Conservation (phyloP, 2,329 filamentous ascomycete species). For the Talaromyces atroroseus region DNA sequence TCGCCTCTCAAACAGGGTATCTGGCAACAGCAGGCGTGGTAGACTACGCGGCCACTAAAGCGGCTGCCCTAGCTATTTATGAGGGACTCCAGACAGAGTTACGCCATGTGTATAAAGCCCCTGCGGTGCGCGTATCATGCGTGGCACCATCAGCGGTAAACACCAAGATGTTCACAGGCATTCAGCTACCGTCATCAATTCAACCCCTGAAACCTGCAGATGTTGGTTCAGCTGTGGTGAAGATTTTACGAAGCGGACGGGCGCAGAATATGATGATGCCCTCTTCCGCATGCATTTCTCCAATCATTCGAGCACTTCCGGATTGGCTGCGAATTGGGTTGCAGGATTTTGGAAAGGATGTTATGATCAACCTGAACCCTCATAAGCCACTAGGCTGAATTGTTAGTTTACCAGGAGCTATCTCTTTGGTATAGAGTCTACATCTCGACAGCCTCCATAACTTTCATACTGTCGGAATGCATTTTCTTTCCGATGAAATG, state of each 20-base stretch:
- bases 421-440: too few species aligned
- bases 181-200: slow-evolving; percentile 1
- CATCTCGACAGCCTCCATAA: too few species aligned
- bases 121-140: slow-evolving; percentile 47
- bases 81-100: slow-evolving; percentile 59
- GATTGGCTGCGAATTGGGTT: slow-evolving; percentile 6
- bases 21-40: slow-evolving; percentile 57
- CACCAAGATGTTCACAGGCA: slow-evolving; percentile 6
- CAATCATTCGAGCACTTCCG: slow-evolving; percentile 1
- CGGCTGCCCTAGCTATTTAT: slow-evolving; percentile 62
- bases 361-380: slow-evolving; percentile 2
- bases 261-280: slow-evolving; percentile 9
- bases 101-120: slow-evolving; percentile 55
- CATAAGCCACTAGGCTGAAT: slow-evolving; percentile 1
- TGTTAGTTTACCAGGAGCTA: too few species aligned
- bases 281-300: background rate
- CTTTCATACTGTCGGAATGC: too few species aligned
- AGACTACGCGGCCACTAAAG: slow-evolving; percentile 64
- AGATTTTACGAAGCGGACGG: slow-evolving; percentile 2
- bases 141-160: slow-evolving; percentile 1
- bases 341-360: slow-evolving; percentile 8
- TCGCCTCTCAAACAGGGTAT: slow-evolving; percentile 61
- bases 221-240: background rate
- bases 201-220: background rate
- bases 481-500: too few species aligned